Conservation (phyloP, 2,329 filamentous ascomycete species). For the Cladosporium sp. region DNA sequence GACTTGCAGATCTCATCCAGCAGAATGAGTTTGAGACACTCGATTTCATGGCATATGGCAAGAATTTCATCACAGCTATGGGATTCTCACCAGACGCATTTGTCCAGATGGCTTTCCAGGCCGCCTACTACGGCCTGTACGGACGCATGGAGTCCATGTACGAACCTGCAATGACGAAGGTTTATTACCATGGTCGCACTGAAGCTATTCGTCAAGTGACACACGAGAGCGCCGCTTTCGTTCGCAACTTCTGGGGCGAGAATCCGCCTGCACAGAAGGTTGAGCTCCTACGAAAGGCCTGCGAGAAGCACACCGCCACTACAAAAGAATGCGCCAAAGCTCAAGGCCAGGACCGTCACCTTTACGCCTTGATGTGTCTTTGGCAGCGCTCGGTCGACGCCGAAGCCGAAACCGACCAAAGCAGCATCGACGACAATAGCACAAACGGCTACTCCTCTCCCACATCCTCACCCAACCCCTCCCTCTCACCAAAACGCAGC, state of each 20-base stretch:
- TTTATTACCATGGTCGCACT: conserved; percentile 86
- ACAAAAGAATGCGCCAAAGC: conserved; percentile 86
- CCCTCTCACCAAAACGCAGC: conserved; percentile 52
- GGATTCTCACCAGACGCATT: conserved; percentile 96
- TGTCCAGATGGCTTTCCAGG: conserved; percentile 98
- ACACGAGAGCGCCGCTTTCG: conserved; percentile 77
- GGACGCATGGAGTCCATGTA: conserved; percentile 92
- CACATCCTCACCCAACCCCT: conserved; percentile 39
- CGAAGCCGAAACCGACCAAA: conserved; percentile 49
- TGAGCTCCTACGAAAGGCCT: conserved; percentile 77
- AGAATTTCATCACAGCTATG: conserved; percentile 96
- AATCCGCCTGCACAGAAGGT: conserved; percentile 79
- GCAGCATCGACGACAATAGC: conserved; percentile 50
- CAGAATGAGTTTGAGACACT: conserved; percentile 95
- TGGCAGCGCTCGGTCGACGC: conserved; percentile 89
- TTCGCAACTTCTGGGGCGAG: conserved; percentile 92
- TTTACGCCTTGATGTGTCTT: conserved; percentile 90
- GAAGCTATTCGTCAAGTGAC: conserved; percentile 89
- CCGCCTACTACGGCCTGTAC: conserved; percentile 94
- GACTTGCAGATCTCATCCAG: conserved; percentile 87
- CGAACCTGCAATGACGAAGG: conserved; percentile 97
- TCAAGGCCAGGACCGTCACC: conserved; percentile 83
- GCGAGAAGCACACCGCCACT: conserved; percentile 71
- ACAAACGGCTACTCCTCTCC: conserved; percentile 57
- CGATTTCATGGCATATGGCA: conserved; percentile 84